Evolutionary conservation across 139 green algal species (phyloP).

Genomic region (Raphidocelis subcapitata): DNA sequence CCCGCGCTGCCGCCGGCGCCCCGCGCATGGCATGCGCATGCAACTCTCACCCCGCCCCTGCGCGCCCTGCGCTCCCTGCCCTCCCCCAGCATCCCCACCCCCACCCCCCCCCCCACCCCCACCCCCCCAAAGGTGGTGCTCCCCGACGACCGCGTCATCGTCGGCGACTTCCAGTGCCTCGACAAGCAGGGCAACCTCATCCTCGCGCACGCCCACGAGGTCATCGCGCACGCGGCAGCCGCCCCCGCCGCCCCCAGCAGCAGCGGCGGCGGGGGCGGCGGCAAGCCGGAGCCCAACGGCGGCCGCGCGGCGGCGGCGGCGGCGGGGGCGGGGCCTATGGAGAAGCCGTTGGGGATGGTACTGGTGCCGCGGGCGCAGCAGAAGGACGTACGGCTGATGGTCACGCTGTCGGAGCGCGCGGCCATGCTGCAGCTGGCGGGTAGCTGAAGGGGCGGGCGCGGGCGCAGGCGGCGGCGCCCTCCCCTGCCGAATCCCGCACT

Average conservation of each 20-base stretch:
- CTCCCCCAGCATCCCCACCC: too few relatives aligned
- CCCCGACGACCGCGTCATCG: conserved; percentile 42
- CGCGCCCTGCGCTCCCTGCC: too few relatives aligned
- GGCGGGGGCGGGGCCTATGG: not conserved
- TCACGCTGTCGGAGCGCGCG: too few relatives aligned
- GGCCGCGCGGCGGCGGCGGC: not conserved
- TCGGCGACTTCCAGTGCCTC: conserved; percentile 58
- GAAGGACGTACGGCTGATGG: conserved; percentile 17
- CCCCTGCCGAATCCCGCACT: too few relatives aligned
- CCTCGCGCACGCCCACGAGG: conserved; percentile 37
- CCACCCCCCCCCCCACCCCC: too few relatives aligned
- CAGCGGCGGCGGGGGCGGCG: not conserved
- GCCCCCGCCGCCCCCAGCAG: not conserved
- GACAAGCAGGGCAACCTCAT: conserved; percentile 73
- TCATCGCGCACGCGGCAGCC: not conserved
- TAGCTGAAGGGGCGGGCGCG: too few relatives aligned
- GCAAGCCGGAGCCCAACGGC: not conserved
- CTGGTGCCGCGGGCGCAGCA: conserved; percentile 38
- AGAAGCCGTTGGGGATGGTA: conserved; percentile 35
- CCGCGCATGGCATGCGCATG: too few relatives aligned
- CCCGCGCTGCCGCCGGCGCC: too few relatives aligned
- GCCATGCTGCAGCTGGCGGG: too few relatives aligned
- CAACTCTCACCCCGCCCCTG: too few relatives aligned
- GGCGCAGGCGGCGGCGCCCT: too few relatives aligned
- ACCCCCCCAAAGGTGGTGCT: conserved; percentile 38